Base-by-base conservation (phyloP, 257 asterid species). In the Solanum gandarillasii region DNA sequence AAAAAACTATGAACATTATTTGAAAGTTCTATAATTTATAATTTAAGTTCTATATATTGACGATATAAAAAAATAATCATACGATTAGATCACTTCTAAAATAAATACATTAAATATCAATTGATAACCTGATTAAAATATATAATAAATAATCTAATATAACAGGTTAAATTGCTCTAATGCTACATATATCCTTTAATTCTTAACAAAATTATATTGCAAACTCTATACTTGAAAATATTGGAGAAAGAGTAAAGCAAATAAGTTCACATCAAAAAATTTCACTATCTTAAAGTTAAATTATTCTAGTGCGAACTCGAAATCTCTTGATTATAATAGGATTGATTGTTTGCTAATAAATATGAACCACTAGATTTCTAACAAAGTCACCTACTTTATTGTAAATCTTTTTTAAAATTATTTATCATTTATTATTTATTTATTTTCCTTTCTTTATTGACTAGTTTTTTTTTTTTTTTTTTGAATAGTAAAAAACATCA, bases 251-350 rank as follows among this genome's bases (percentile, higher is more conserved):
- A 72, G 14, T 32, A 21, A 32, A 32, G 27, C 2, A 72, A 1
- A 34, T 72, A 7, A 72, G 9, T 18, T 32, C 0, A 0, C 6
- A 4, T 72, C 0, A 0, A 6, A 4, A 1, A 72, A 29, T 1
- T 29, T 29, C 3, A 29, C 12, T 1, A 5, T 16, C 21, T 68
- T 58, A 20, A 20, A 58, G 0, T 3, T 68, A 27, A 68, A 29
- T 0, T 25, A 70, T 18, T 70, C 1, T 5, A 3, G 0, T 31
- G 0, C 1, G 0, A 25, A 65, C 39, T 3, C n/a, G n/a, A 71
- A 16, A 71, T 71, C 18, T 31, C n/a, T 71, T 7, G 12, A 16
- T 31, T 7, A 31, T 7, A 7, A 20, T 58, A 31, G 18, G 0
- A 70, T 31, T 31, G 0, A 29, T 70, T 71, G 25, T 18, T 55